phyloP scores from a whole-genome alignment of 106 monocot genomes.

The Platanthera zijinensis region DNA sequence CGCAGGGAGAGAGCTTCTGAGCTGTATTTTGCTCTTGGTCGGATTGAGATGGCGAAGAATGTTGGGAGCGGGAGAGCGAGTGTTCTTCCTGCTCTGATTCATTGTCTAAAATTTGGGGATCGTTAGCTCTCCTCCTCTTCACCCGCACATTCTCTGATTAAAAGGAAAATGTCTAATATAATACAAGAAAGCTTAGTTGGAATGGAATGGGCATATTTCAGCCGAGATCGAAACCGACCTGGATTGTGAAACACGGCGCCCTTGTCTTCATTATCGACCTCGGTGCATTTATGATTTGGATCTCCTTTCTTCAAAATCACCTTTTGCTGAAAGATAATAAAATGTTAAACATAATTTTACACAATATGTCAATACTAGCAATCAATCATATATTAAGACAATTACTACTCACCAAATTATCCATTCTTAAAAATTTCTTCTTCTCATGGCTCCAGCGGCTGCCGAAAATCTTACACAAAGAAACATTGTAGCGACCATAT shows the following conservation, averaged over 20 bases:
- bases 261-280: constrained; percentile 29
- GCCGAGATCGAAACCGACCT: constrained; percentile 12
- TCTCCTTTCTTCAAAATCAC: constrained; percentile 28
- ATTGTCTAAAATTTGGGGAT: constrained; percentile 26
- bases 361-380: too few species aligned
- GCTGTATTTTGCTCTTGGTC: constrained; percentile 70
- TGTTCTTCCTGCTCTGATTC: constrained; percentile 87
- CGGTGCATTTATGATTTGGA: constrained; percentile 12
- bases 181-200: neutral
- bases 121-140: constrained; percentile 44
- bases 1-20: constrained; percentile 26
- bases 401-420: constrained; percentile 30
- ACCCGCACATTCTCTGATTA: constrained; percentile 34
- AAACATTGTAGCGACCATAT: constrained; percentile 70
- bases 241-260: constrained; percentile 15
- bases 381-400: neutral
- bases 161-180: neutral
- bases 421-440: constrained; percentile 32
- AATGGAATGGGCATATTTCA: neutral
- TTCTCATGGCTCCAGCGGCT: constrained; percentile 69
- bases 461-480: constrained; percentile 75
- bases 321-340: constrained; percentile 13
- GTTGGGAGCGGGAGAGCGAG: constrained; percentile 73
- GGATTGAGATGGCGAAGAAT: constrained; percentile 84
- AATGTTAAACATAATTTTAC: neutral